Conservation (phyloP, 805 yeast genomes). For the Starmerella davenportii region DNA sequence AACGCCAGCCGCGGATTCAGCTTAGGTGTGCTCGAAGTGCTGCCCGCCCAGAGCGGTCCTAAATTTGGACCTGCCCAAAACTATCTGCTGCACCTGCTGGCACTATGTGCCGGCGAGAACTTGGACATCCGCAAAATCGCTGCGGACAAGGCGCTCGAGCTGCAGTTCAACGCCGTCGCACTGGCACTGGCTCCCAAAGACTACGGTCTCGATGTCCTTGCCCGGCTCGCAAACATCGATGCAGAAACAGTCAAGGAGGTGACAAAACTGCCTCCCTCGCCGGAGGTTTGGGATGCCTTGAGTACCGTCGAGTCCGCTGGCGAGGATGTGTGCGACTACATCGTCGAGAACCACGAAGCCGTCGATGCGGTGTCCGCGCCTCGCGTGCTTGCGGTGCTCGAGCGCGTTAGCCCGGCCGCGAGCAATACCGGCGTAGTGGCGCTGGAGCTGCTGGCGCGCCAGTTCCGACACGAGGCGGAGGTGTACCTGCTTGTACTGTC, state of each 20-base stretch:
- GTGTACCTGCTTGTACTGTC: constrained; percentile 4
- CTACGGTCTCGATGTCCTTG: not conserved
- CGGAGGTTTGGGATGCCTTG: constrained; percentile 7
- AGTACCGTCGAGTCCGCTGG: constrained; percentile 3
- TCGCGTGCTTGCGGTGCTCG: constrained; percentile 1
- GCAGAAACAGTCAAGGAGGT: constrained; percentile 3
- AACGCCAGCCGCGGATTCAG: constrained; percentile 21
- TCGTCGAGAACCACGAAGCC: not conserved
- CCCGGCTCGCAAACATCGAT: constrained; percentile 1
- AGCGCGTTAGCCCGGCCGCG: not conserved
- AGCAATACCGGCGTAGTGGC: not conserved
- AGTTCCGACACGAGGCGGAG: not conserved
- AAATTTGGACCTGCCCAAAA: constrained; percentile 18
- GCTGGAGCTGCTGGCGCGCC: constrained; percentile 4
- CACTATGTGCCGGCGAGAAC: constrained; percentile 5
- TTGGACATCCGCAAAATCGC: constrained; percentile 6
- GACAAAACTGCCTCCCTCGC: constrained; percentile 3
- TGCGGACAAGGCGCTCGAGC: constrained; percentile 10
- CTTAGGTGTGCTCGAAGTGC: constrained; percentile 22
- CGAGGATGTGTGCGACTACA: constrained; percentile 1
- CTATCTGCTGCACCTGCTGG: constrained; percentile 19
- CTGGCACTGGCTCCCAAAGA: constrained; percentile 5
- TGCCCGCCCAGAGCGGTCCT: constrained; percentile 15
- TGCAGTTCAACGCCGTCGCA: constrained; percentile 7
- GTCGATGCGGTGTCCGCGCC: not conserved